Conservation (phyloP, 495 filamentous ascomycete genomes). For the Aspergillus campestris region DNA sequence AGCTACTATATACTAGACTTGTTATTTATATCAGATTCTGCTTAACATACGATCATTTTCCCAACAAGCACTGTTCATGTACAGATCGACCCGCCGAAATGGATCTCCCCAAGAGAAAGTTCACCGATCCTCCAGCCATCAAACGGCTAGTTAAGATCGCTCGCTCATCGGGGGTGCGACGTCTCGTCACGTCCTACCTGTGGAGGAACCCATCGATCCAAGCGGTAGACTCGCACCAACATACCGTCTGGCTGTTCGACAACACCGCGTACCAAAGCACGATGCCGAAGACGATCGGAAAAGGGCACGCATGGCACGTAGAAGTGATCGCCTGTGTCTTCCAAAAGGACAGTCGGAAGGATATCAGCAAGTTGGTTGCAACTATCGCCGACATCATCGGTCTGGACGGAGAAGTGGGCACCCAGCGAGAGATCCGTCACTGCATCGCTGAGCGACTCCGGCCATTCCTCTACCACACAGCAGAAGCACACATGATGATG, state of each 20-base stretch:
- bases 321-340: conserved; percentile 80
- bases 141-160: conserved; percentile 3
- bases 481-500: conserved; percentile 56
- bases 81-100: neutral
- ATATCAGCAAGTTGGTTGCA: conserved; percentile 58
- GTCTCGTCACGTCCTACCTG: conserved; percentile 20
- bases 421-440: conserved; percentile 45
- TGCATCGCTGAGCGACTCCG: conserved; percentile 62
- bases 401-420: conserved; percentile 51
- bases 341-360: conserved; percentile 54
- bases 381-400: conserved; percentile 64
- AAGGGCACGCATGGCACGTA: conserved; percentile 54
- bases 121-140: neutral
- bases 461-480: conserved; percentile 68
- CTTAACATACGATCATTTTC: no score
- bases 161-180: conserved; percentile 18
- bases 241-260: conserved; percentile 84
- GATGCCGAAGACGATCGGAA: conserved; percentile 12
- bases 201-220: conserved; percentile 22
- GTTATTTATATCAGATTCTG: no score
- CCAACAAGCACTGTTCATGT: neutral
- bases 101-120: no score
- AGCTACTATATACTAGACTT: no score
- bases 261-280: conserved; percentile 68
- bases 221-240: conserved; percentile 35